Evolutionary conservation across 495 filamentous ascomycete genomes (phyloP), one percentile per base, ranked within the genome.

Genomic region (Aspergillus egyptiacus): DNA sequence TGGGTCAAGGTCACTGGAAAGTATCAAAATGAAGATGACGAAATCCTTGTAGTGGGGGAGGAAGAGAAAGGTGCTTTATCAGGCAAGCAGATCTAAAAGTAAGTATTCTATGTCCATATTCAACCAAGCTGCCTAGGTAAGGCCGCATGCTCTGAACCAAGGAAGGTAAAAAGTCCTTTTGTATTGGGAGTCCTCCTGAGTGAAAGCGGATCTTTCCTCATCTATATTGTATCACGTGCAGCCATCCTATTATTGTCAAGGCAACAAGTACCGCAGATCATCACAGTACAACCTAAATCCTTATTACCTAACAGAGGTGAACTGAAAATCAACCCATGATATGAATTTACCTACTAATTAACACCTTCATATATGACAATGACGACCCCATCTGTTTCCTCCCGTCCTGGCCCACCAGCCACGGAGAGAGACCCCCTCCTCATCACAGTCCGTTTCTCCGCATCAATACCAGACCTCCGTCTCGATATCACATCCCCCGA

Each of bases 381-480:
- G 55, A 23, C 47, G 15, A 6, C 23, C 17, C 10, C 14, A 28
- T 8, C 13, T 5, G 52, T 18, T 27, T 53, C 45, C 28, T 24
- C 58, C 40, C 43, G 27, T 54, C 41, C 51, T 54, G 51, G 25
- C 50, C 57, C 27, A 31, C 40, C 40, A 56, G 65, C 55, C 20
- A 28, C 15, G 19, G 30, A 35, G n/a, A 54, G 54, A 17, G 67
- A 74, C 30, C 76, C 76, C 45, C 63, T 91, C 37, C 77, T 82
- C 58, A 75, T 96, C 17, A 90, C 82, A 15, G 82, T 96, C 66
- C 88, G 91, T 64, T 96, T 96, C 78, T 85, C 87, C 38, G 82
- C 84, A 48, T 79, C 87, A 2, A 77, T 91, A 47, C 81, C 89
- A 6, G 91, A 96, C 68, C 80, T 96, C 43, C 78, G 81, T 40